These are phyloP conservation scores for Neopestalotiopsis rosae DNA, from an alignment of 2,329 filamentous ascomycete species.

Conservation along the genomic window DNA sequence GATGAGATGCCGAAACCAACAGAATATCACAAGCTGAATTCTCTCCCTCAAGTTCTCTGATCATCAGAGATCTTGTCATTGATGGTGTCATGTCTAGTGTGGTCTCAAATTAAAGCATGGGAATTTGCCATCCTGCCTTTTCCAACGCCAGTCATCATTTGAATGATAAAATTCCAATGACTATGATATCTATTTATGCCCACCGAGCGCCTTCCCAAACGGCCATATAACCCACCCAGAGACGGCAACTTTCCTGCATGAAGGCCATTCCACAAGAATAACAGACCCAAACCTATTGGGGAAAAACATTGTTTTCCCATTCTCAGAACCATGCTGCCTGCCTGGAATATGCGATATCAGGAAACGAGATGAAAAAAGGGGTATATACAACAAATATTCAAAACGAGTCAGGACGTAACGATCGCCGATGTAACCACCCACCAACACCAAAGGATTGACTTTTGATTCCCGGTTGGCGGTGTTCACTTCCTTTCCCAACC, in stretches of 20 bases:
- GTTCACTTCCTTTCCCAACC: background rate
- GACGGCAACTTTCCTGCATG: no score
- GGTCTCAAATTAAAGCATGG: background rate
- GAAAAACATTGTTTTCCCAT: background rate
- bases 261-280: no score
- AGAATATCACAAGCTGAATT: background rate
- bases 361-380: background rate
- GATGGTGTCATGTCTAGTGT: background rate
- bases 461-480: background rate
- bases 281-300: no score
- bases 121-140: background rate
- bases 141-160: background rate
- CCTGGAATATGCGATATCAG: background rate
- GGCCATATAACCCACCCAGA: no score
- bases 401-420: no score
- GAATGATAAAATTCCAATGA: background rate
- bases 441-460: no score
- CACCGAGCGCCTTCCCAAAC: no score
- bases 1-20: background rate
- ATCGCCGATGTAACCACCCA: no score
- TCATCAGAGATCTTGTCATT: background rate
- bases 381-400: background rate
- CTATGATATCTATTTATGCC: no score
- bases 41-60: background rate
- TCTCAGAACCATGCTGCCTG: background rate